Conservation (phyloP, 2,329 filamentous ascomycete genomes). For the Penicillium sp. region DNA sequence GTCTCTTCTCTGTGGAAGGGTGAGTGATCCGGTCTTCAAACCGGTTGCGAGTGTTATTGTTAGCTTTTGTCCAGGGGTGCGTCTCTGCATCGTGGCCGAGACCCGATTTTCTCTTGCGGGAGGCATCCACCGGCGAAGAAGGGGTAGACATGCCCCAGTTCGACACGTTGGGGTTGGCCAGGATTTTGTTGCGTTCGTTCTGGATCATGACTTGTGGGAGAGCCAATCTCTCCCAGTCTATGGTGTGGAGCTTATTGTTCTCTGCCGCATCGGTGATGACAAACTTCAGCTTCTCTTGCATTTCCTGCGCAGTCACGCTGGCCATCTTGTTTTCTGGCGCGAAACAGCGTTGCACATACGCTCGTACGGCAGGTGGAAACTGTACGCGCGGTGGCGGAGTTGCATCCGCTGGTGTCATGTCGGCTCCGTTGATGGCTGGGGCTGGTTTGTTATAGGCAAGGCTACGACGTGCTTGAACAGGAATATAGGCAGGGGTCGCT, state of each 20-base stretch:
- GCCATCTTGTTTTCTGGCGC: conserved; percentile 66
- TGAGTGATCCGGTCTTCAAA: conserved; percentile 77
- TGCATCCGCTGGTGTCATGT: conserved; percentile 35
- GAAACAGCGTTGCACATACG: conserved; percentile 88
- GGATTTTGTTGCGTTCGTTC: conserved; percentile 59
- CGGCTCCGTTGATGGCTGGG: conserved; percentile 18
- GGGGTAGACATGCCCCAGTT: conserved; percentile 32
- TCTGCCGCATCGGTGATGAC: conserved; percentile 83
- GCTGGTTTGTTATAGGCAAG: conserved; percentile 47
- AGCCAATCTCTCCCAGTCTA: conserved; percentile 80
- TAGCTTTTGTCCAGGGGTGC: conserved; percentile 75
- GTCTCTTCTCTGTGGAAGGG: conserved; percentile 52
- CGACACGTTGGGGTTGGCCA: conserved; percentile 46
- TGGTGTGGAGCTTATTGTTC: conserved; percentile 64
- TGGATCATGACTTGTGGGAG: conserved; percentile 81
- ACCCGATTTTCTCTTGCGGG: conserved; percentile 83
- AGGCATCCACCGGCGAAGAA: conserved; percentile 30
- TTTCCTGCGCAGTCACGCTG: conserved; percentile 63
- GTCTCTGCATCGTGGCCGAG: conserved; percentile 53
- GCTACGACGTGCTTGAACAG: conserved; percentile 61
- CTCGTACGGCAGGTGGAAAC: conserved; percentile 79
- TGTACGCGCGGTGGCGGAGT: conserved; percentile 57
- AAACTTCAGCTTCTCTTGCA: conserved; percentile 80
- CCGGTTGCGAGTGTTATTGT: conserved; percentile 46
- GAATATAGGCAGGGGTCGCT: conserved; percentile 57